Base-by-base conservation (phyloP, 176 grass and related monocot species). In the Hsuehochloa calcarea region DNA sequence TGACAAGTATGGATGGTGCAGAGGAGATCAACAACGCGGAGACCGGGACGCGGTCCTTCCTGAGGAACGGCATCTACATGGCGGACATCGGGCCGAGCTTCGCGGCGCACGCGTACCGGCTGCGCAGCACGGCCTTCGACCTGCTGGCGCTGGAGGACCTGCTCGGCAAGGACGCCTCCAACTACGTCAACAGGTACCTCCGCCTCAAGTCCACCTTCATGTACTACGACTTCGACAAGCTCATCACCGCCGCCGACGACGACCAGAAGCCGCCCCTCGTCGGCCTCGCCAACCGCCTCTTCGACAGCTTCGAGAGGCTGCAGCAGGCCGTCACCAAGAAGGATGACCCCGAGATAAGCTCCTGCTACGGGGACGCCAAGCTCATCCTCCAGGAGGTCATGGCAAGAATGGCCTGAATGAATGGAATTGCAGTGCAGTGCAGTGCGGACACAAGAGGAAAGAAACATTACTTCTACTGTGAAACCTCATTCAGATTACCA, bases 181-280 rank as follows among this genome's bases (percentile, higher is more conserved):
- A 69, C 80, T 93, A 98, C 40, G 80, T 95, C 74, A 93, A 72
- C 85, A 95, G 84, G 89, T 93, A 98, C 89, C 93, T 98, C 55
- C 90, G 95, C 64, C 82, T 98, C 82, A 93, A 90, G 68, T 90
- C 93, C 66, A 93, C 95, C 10, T 87, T 95, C 77, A 95, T 98
- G 87, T 98, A 92, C 86, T 95, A 85, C 78, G 91, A 98, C 83
- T 95, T 98, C 73, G 95, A 98, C 85, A 93, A 81, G 70, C 85
- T 98, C 83, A 87, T 98, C 87, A 59, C 87, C 17, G 87, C 91
- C 12, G 87, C 91, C 3, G 17, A 49, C 61, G 63, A 65, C 6
- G 89, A 90, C 15, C 71, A 88, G 72, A 93, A 87, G 70, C 65
- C 34, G 0, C 72, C 73, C 1, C 84, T 84, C 70, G 68, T 89